Conservation (phyloP, 345 rosid species). For the Fremontodendron californicum region DNA sequence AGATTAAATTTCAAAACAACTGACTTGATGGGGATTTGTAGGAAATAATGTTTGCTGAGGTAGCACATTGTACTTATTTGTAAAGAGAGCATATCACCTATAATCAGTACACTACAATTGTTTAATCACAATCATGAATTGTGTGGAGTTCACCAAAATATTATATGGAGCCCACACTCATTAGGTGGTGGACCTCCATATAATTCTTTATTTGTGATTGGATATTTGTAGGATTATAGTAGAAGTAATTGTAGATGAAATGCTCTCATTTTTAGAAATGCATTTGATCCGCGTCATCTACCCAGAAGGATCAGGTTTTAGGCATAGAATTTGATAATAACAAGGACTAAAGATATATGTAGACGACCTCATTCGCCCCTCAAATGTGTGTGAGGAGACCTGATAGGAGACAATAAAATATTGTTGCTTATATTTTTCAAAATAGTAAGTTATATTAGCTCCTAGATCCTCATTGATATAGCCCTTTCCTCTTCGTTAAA, state of each 20-base stretch:
- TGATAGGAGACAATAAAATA: too few relatives aligned
- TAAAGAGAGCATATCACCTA: too few relatives aligned
- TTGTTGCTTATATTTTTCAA: too few relatives aligned
- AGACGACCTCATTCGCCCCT: neutral
- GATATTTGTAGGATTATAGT: neutral
- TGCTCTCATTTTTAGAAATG: neutral
- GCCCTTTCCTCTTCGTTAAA: neutral
- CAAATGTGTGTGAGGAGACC: too few relatives aligned
- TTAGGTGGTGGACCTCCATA: neutral
- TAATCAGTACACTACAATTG: neutral
- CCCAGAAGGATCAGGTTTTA: neutral
- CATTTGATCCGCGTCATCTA: neutral
- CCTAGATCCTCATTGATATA: too few relatives aligned
- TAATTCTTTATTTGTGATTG: too few relatives aligned
- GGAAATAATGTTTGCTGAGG: neutral
- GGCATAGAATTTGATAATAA: neutral
- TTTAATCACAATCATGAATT: neutral
- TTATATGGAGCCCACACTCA: neutral
- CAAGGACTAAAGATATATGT: neutral
- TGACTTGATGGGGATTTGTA: neutral
- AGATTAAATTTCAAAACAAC: too few relatives aligned
- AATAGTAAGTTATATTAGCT: too few relatives aligned
- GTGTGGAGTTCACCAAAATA: neutral
- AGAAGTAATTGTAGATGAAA: neutral
- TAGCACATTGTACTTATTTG: neutral